Base-by-base conservation (phyloP, 345 rosid genomes). In the Psidium guajava region DNA sequence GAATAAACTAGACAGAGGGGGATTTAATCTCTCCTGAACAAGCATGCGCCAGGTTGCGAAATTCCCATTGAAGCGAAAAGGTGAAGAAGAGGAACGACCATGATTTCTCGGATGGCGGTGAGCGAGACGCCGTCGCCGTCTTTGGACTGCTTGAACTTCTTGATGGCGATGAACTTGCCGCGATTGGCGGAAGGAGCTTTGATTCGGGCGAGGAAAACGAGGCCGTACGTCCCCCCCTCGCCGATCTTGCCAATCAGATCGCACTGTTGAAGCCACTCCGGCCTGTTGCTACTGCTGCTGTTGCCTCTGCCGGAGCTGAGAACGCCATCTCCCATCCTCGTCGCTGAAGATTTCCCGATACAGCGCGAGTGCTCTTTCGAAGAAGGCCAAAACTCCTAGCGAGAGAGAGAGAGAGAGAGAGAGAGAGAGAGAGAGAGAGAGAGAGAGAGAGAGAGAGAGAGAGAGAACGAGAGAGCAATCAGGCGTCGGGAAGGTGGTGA, bases 101-200 rank as follows among this genome's bases (percentile, higher is more conserved):
- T 98, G 88, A 98, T 98, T 91, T 98, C 99, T 21, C 99, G 98
- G 85, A 98, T 96, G 54, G 99, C 99, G 82, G 99, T 96, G n/a
- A 99, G 99, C 75, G 98, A 98, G 88, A 98, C 98, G 80, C 99
- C 99, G 27, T 98, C 99, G 36, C 99, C 99, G 85, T 98, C 99
- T 90, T 98, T 98, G 56, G 99, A 96, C 91, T 96, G 99, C 89
- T 98, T 98, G 89, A 96, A 98, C 88, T 98, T 96, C 93, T 98
- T 98, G 88, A 98, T 96, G 85, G 99, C 99, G 86, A 98, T 98
- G 77, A 93, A 92, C 82, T 93, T 93, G 83, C 98, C 98, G 86
- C 98, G 95, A 87, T 94, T 94, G 85, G 82, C 1, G 42, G 98
- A 84, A 7, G 91, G 90, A 51, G 95, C 84, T 91, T 94, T 96